Evolutionary conservation across 495 filamentous ascomycete genomes (phyloP).

Genomic region (Penicillium daleae): DNA sequence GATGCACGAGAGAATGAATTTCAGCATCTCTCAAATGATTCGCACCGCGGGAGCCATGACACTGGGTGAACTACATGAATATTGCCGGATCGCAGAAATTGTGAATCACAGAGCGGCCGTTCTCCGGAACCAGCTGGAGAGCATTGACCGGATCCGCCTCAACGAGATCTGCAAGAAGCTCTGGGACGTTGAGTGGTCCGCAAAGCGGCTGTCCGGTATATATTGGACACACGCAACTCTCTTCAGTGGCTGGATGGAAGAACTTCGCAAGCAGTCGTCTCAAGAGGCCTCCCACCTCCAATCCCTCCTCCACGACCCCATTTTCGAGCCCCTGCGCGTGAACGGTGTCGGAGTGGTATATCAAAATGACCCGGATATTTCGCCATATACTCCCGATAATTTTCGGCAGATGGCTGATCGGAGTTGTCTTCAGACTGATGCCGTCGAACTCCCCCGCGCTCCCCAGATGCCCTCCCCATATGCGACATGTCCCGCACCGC

Average conservation of each 20-base stretch:
- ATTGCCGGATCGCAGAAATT: background rate
- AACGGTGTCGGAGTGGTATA: background rate
- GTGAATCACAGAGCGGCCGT: background rate
- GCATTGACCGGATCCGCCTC: background rate
- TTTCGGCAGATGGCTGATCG: background rate
- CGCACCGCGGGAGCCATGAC: no score
- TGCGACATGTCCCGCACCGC: background rate
- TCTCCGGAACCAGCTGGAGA: background rate
- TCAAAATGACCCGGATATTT: background rate
- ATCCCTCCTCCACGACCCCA: background rate
- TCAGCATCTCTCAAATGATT: no score
- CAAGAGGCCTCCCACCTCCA: background rate
- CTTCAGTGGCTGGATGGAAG: background rate
- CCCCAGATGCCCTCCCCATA: background rate
- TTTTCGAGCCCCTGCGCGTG: background rate
- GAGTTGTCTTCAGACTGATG: background rate
- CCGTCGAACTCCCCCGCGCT: background rate
- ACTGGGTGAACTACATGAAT: no score
- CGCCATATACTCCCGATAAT: background rate
- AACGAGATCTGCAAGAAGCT: background rate
- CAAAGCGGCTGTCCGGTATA: background rate
- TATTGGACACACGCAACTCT: background rate
- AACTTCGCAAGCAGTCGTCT: background rate
- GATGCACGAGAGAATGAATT: no score
- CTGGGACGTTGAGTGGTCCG: background rate